Base-by-base conservation (phyloP, 140 eudicot genomes). In the Anethum foeniculum region DNA sequence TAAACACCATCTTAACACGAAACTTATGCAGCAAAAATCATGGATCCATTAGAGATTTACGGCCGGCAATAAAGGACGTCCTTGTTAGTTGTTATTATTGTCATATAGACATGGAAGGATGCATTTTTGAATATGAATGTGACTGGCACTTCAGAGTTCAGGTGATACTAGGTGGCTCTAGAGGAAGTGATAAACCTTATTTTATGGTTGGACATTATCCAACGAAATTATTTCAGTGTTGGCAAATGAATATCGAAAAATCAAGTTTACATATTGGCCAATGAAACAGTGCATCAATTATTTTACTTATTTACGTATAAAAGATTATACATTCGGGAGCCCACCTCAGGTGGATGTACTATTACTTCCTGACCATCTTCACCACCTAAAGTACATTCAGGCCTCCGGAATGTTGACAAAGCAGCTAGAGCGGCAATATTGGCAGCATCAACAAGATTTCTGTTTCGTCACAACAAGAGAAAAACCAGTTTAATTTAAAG, bases 371-470 rank as follows among this genome's bases (percentile, higher is more conserved):
- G 97, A 78, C 96, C 96, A 88, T 90, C 93, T 75, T 94, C 97
- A 75, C 96, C 98, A 79, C 97, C 97, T 48, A 94, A 76, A 75
- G 98, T 83, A 85, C 97, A 94, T 80, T 94, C 98, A 71, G 97
- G 93, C 89, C 96, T 88, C 77, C 93, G 89, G 67, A 90, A 94
- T 36, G 98, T 92, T 77, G 91, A 88, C 25, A 94, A 88, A 44
- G 98, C 96, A 74, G 95, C 93, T 79, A 94, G 91, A 81, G 98
- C 98, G 79, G 98, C 98, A 85, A 92, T 86, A 85, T 94, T 94
- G 83, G 98, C 97, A 84, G 98, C 98, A 90, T 94, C 98, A 82
- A 94, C 96, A 85, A 94, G 98, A 84, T 94, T 94, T 58, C 98
- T 94, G 84, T 82, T 80, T 73, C 16, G 41, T 77, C 47, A 67